These are phyloP conservation scores for Nigrospora osmanthi DNA, from an alignment of 2,329 filamentous ascomycete species.

Conservation along the genomic window DNA sequence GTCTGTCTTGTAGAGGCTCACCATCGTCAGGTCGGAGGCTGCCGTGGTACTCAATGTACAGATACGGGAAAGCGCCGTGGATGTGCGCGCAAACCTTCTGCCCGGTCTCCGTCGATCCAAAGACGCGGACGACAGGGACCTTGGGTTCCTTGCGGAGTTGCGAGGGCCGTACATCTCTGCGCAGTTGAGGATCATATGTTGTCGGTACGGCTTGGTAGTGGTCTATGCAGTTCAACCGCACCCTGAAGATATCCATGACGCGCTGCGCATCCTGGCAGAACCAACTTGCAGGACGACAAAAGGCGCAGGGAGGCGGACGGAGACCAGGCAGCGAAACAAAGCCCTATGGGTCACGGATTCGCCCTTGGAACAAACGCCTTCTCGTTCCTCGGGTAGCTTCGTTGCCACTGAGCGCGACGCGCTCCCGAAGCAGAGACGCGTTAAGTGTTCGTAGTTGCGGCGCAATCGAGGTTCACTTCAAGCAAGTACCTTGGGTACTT, in stretches of 20 bases:
- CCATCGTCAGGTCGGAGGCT: conserved; percentile 59
- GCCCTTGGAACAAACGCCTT: no score
- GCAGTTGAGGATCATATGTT: conserved; percentile 71
- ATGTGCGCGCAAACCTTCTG: conserved; percentile 96
- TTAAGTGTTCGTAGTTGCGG: no score
- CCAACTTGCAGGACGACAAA: neutral
- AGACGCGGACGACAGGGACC: conserved; percentile 81
- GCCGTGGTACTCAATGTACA: conserved; percentile 83
- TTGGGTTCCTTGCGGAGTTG: conserved; percentile 58
- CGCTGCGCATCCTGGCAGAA: conserved; percentile 5
- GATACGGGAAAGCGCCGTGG: conserved; percentile 90
- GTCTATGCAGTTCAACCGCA: conserved; percentile 93
- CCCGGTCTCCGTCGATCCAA: conserved; percentile 87
- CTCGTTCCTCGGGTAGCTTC: no score
- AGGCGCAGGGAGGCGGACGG: no score
- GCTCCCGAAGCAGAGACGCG: no score
- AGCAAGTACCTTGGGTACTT: no score
- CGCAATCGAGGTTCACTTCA: no score
- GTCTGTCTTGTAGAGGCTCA: conserved; percentile 27
- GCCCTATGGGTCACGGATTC: no score
- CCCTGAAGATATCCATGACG: conserved; percentile 66
- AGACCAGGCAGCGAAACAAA: no score
- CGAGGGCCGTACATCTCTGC: conserved; percentile 52
- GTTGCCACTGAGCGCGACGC: no score
- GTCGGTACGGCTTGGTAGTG: conserved; percentile 80